A percentile compares a stretch with the other conserved stretches of the same genome.
These are phyloP conservation scores for Pouteria glomerata DNA, from an alignment of 148 eudicot species.

Conservation along the genomic window DNA sequence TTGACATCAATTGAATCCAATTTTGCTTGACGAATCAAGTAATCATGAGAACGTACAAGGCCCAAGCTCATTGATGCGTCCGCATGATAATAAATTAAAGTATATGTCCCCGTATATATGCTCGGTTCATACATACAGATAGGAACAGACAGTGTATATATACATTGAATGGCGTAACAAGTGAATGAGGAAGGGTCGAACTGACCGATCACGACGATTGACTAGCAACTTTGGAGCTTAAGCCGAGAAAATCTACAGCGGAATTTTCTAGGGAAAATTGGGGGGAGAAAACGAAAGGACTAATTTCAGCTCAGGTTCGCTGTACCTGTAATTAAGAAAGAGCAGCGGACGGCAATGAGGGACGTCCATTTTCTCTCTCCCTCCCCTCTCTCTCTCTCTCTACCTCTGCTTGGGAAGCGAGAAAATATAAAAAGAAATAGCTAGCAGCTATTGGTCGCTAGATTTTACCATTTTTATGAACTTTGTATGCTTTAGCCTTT, in stretches of 20 bases:
- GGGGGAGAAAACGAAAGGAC: slow-evolving; percentile 10
- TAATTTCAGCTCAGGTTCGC: neutral
- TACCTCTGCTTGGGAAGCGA: slow-evolving; percentile 1
- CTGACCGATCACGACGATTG: slow-evolving; percentile 20
- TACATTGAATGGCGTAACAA: neutral
- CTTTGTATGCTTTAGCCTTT: too few species aligned
- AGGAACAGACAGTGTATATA: neutral
- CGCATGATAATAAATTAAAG: neutral
- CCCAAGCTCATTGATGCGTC: neutral
- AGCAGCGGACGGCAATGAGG: neutral
- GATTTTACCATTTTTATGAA: too few species aligned
- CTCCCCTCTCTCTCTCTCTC: neutral
- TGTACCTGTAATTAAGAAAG: neutral
- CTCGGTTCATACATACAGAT: neutral
- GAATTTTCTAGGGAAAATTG: slow-evolving; percentile 10
- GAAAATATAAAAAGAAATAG: neutral
- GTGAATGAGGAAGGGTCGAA: neutral
- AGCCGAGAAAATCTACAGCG: slow-evolving; percentile 33
- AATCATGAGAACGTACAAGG: neutral
- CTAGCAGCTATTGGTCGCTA: too few species aligned
- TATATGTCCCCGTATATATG: neutral
- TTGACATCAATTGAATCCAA: neutral
- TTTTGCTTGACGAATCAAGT: neutral
- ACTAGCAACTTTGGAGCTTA: slow-evolving; percentile 6
- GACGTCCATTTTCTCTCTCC: neutral